Evolutionary conservation across 805 yeast genomes (phyloP).

Genomic region (Teunomyces cretensis): DNA sequence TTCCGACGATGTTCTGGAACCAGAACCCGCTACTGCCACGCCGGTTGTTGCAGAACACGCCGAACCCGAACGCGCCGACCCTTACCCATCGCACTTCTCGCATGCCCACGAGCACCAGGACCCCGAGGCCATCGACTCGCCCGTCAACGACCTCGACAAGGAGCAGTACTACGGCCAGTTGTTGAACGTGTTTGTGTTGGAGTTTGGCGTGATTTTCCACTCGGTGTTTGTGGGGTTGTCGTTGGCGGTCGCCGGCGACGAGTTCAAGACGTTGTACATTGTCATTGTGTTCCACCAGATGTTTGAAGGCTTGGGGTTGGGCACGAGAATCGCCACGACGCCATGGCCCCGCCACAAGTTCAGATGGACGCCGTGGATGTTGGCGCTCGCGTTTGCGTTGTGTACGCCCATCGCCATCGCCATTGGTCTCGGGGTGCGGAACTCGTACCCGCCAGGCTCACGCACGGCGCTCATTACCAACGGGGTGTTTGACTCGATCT

Average conservation of each 20-base stretch:
- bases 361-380: conserved; percentile 49
- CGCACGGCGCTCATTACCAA: conserved; percentile 31
- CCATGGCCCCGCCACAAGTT: conserved; percentile 47
- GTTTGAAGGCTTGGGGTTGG: conserved; percentile 86
- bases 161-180: conserved; percentile 59
- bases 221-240: conserved; percentile 80
- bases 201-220: conserved; percentile 80
- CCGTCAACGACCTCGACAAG: conserved; percentile 29
- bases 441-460: conserved; percentile 32
- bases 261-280: conserved; percentile 67
- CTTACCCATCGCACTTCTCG: conserved; percentile 41
- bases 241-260: conserved; percentile 75
- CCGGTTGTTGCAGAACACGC: too few species aligned
- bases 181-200: conserved; percentile 59
- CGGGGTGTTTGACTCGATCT: conserved; percentile 35
- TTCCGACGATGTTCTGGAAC: conserved; percentile 12
- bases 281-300: conserved; percentile 75
- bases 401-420: conserved; percentile 37
- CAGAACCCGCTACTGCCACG: too few species aligned
- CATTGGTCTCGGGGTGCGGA: conserved; percentile 36
- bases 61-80: conserved; percentile 10
- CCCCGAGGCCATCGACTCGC: conserved; percentile 40
- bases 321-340: conserved; percentile 67
- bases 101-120: conserved; percentile 48
- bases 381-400: conserved; percentile 28